Conservation (phyloP, 129 eudicot species). For the Artemisia argyi region DNA sequence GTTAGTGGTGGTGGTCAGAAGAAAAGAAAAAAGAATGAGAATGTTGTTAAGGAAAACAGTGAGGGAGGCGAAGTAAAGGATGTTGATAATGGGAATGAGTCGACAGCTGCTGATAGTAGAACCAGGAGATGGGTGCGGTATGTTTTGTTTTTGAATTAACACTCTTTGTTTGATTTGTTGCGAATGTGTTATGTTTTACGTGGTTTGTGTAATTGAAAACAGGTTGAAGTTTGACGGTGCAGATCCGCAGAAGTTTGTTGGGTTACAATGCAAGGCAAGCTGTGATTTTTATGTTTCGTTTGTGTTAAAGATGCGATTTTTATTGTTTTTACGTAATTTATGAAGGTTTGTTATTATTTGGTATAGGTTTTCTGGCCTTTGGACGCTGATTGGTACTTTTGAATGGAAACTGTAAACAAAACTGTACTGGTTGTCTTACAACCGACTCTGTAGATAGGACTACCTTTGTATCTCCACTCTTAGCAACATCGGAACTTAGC, state of each 20-base stretch:
- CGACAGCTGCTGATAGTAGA: conserved; percentile 33
- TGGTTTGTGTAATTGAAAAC: conserved; percentile 27
- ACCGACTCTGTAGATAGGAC: too few relatives aligned
- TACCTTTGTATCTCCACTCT: too few relatives aligned
- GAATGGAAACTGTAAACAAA: too few relatives aligned
- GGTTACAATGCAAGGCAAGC: conserved; percentile 90
- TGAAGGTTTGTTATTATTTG: background rate
- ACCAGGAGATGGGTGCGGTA: conserved; percentile 80
- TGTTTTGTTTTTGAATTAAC: conserved; percentile 4
- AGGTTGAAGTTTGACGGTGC: conserved; percentile 77
- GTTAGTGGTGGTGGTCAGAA: background rate
- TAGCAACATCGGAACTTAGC: too few relatives aligned
- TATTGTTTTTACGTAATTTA: conserved; percentile 7
- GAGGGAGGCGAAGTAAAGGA: conserved; percentile 24
- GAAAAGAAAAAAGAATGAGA: conserved; percentile 9
- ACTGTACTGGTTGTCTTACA: too few relatives aligned
- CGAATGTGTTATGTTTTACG: background rate
- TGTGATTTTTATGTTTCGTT: conserved; percentile 12
- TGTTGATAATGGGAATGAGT: conserved; percentile 23
- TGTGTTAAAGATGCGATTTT: background rate
- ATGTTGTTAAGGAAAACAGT: background rate
- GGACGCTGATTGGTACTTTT: conserved; percentile 89
- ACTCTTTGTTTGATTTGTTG: conserved; percentile 14
- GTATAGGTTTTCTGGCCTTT: conserved; percentile 93
- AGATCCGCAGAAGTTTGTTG: conserved; percentile 73